Conservation (phyloP, 2,329 filamentous ascomycete genomes). For the Phialophora chinensis region DNA sequence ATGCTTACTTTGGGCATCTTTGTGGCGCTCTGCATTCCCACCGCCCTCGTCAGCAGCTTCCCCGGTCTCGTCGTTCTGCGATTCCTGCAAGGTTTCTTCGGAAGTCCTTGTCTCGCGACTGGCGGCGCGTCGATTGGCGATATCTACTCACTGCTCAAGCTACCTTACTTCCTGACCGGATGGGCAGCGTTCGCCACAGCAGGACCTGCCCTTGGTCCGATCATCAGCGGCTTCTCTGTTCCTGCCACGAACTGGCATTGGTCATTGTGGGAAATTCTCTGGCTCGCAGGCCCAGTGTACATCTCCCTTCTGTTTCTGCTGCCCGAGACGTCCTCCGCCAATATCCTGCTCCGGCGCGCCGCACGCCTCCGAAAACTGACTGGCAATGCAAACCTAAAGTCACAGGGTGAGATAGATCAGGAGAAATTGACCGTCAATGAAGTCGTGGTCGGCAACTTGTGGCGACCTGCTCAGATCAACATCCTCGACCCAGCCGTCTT, state of each 20-base stretch:
- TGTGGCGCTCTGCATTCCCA: conserved; percentile 69
- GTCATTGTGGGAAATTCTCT: conserved; percentile 65
- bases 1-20: conserved; percentile 71
- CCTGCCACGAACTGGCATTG: conserved; percentile 64
- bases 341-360: conserved; percentile 68
- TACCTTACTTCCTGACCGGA: conserved; percentile 64
- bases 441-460: conserved; percentile 59
- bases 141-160: conserved; percentile 59
- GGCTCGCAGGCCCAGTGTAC: conserved; percentile 64
- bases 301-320: conserved; percentile 66
- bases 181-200: conserved; percentile 58
- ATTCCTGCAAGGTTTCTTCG: conserved; percentile 71
- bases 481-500: conserved; percentile 66
- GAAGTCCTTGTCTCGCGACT: conserved; percentile 69
- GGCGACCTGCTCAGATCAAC: conserved; percentile 65
- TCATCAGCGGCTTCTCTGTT: conserved; percentile 67
- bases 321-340: conserved; percentile 67
- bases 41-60: conserved; percentile 67
- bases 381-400: conserved; percentile 61
- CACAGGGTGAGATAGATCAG: conserved; percentile 69
- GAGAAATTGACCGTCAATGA: conserved; percentile 55
- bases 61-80: conserved; percentile 67
- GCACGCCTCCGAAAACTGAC: conserved; percentile 65
- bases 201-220: conserved; percentile 63
- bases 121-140: conserved; percentile 55